phyloP scores from a whole-genome alignment of 1,284 basidiomycete genomes.

The Cystobasidium sp. region DNA sequence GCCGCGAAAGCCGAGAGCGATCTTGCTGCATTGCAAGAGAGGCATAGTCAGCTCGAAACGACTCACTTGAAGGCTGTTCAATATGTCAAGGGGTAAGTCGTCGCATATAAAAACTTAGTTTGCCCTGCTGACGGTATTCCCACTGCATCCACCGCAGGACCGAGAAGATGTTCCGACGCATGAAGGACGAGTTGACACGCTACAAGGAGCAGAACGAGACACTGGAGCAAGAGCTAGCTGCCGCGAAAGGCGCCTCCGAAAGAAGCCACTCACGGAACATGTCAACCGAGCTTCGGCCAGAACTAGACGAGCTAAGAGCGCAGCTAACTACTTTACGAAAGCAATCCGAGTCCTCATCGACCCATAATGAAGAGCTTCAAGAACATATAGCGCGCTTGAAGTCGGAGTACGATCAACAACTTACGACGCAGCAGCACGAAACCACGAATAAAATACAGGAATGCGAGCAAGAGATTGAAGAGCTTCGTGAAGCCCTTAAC shows the following conservation, averaged over 20 bases:
- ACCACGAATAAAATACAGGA: slow-evolving; percentile 65
- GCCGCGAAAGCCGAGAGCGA: slow-evolving; percentile 48
- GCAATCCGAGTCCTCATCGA: slow-evolving; percentile 68
- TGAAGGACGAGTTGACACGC: slow-evolving; percentile 87
- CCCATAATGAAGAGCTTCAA: slow-evolving; percentile 74
- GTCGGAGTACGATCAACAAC: slow-evolving; percentile 70
- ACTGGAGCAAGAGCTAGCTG: slow-evolving; percentile 75
- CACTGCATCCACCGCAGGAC: slow-evolving; percentile 68
- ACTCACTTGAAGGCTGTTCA: slow-evolving; percentile 55
- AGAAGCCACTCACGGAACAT: slow-evolving; percentile 29
- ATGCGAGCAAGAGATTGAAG: slow-evolving; percentile 79
- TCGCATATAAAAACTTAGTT: background rate
- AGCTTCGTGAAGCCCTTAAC: slow-evolving; percentile 60
- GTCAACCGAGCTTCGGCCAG: slow-evolving; percentile 45
- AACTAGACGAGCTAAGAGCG: slow-evolving; percentile 66
- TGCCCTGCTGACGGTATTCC: background rate
- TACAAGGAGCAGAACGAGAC: slow-evolving; percentile 78
- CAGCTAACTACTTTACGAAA: slow-evolving; percentile 74
- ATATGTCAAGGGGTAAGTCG: slow-evolving; percentile 52
- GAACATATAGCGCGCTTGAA: slow-evolving; percentile 76
- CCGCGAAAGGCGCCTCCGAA: slow-evolving; percentile 11
- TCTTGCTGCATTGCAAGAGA: slow-evolving; percentile 50
- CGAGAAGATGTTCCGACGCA: slow-evolving; percentile 96
- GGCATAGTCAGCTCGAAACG: slow-evolving; percentile 52
- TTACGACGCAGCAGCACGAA: slow-evolving; percentile 56